These are phyloP conservation scores for Talaromyces atroroseus DNA, from an alignment of 2,329 filamentous ascomycete species.

Conservation along the genomic window DNA sequence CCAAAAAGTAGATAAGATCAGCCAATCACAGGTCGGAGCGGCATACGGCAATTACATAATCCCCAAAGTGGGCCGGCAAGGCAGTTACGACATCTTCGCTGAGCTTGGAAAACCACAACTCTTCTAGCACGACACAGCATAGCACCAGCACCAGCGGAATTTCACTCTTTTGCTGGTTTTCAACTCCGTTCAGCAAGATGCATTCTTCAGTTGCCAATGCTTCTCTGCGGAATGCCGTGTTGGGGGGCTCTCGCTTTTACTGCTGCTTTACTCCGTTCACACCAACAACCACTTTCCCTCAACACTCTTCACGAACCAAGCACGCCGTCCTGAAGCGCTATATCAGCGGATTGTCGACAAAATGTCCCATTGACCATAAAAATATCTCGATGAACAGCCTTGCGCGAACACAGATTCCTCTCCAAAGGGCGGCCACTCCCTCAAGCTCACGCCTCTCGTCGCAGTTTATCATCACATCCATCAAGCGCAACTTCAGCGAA, in stretches of 20 bases:
- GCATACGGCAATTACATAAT: not conserved
- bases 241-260: constrained; percentile 18
- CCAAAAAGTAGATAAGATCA: not conserved
- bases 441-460: not conserved
- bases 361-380: constrained; percentile 10
- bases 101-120: not conserved
- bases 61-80: not conserved
- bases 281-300: constrained; percentile 10
- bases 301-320: constrained; percentile 7
- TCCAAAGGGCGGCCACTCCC: not conserved
- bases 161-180: not conserved
- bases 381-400: not conserved
- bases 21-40: not conserved
- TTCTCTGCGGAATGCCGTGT: constrained; percentile 29
- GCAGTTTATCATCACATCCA: constrained; percentile 5
- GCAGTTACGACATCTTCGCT: constrained; percentile 1
- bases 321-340: constrained; percentile 11
- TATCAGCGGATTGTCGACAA: constrained; percentile 7
- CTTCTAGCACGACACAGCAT: not conserved
- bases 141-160: not conserved
- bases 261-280: constrained; percentile 21
- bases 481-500: constrained; percentile 6
- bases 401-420: not conserved
- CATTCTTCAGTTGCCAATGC: constrained; percentile 23
- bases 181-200: constrained; percentile 16